Base-by-base conservation (phyloP, 352 stramenopile genomes). In the Aphanomyces astaci region DNA sequence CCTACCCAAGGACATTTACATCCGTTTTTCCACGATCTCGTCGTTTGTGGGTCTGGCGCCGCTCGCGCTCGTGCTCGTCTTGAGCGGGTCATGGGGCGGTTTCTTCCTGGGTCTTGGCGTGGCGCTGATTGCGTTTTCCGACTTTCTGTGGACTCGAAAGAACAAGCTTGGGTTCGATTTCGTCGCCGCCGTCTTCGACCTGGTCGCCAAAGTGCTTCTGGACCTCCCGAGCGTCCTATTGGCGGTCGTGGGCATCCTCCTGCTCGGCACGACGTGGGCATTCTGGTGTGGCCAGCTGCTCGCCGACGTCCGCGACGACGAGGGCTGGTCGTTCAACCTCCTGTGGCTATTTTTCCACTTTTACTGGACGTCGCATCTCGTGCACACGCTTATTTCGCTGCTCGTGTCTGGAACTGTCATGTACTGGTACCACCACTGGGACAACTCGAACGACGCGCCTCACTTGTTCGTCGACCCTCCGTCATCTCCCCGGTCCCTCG, bases 321-420 rank as follows among this genome's bases (percentile, higher is more conserved):
- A 82, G 0, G 63, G 82, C 19, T 92, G 81, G 81, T 78, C 75
- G 43, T 77, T 92, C 28, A 81, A 73, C 28, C 81, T 93, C 66
- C 67, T 93, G 4, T 87, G 85, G 46, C 54, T 94, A 22, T 82
- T 91, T 53, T 80, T 92, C 40, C 86, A 94, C 71, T 92, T 93
- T 56, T 94, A 94, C 75, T 94, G 86, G 86, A 93, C 79, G 54
- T 90, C 86, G 31, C 92, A 94, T 63, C 73, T 94, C 17, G 84
- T 94, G 64, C 92, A 92, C 73, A 90, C 89, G 51, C 76, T 94
- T 25, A 70, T 93, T 39, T 91, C 84, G 0, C 78, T 92, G 39
- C 78, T 94, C 24, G 81, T 84, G 9, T 90, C 86, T 0, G 86
- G 86, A 27, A 79, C 84, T 52, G 90, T 84, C 5, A 89, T 92